These are phyloP conservation scores for Oryza officinalis DNA, from an alignment of 176 grass and related monocot species.

Conservation along the genomic window DNA sequence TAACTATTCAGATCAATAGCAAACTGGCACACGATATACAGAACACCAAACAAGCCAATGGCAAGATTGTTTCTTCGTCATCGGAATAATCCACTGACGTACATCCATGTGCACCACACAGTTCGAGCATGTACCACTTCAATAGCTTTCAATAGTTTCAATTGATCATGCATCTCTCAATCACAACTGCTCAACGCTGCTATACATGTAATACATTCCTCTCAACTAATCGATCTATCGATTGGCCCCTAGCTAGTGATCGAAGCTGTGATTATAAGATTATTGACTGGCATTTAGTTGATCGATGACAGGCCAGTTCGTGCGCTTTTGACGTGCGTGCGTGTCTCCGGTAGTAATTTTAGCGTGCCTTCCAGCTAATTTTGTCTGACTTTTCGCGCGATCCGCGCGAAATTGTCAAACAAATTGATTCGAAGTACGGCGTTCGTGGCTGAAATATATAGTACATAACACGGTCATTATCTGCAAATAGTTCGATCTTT, in stretches of 20 bases:
- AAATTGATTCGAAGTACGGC: neutral
- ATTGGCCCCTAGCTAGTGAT: neutral
- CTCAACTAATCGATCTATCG: neutral
- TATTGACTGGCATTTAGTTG: neutral
- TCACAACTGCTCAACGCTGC: conserved; percentile 7
- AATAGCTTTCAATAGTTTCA: neutral
- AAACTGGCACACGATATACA: neutral
- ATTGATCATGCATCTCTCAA: neutral
- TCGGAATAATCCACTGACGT: neutral
- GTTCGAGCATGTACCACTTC: neutral
- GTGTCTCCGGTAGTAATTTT: conserved; percentile 18
- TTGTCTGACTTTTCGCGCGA: conserved; percentile 26
- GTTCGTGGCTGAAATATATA: neutral
- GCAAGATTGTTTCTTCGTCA: neutral
- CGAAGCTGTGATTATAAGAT: neutral
- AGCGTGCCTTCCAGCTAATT: neutral
- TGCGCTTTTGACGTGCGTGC: neutral
- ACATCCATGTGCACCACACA: too few relatives aligned
- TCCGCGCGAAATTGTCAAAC: conserved; percentile 37
- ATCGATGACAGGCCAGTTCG: neutral
- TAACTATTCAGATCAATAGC: neutral
- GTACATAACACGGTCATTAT: neutral
- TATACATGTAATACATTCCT: neutral
- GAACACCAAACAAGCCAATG: too few relatives aligned
- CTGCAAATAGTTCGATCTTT: neutral